Evolutionary conservation across 768 basidiomycete species (phyloP).

Genomic region (Phanerochaete carnosa): DNA sequence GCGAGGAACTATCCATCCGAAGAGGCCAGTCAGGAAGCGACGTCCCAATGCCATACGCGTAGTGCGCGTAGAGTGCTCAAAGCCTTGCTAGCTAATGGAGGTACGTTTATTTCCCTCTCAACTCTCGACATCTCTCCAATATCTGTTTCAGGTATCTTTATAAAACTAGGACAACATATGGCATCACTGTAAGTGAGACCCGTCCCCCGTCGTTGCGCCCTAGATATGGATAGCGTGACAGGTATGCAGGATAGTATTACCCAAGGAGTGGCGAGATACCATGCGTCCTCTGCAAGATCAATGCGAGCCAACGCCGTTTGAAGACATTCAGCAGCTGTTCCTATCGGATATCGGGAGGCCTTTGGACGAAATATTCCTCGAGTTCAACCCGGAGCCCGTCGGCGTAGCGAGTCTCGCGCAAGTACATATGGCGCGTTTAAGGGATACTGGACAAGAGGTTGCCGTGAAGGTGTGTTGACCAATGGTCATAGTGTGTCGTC

Average conservation of each 20-base stretch:
- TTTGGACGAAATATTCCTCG: constrained; percentile 73
- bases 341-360: constrained; percentile 71
- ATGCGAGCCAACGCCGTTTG: constrained; percentile 85
- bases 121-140: background rate
- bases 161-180: constrained; percentile 88
- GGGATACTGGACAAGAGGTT: constrained; percentile 66
- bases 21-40: constrained; percentile 48
- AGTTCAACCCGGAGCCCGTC: constrained; percentile 85
- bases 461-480: constrained; percentile 72
- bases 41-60: constrained; percentile 78
- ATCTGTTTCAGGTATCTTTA: constrained; percentile 60
- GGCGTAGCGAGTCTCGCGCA: constrained; percentile 97
- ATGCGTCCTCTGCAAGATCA: constrained; percentile 80
- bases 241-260: constrained; percentile 45
- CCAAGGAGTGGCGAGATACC: constrained; percentile 58
- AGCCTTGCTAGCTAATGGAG: constrained; percentile 88
- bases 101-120: constrained; percentile 33
- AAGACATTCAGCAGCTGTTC: constrained; percentile 75
- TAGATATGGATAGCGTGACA: constrained; percentile 23
- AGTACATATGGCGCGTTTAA: constrained; percentile 82
- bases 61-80: constrained; percentile 77
- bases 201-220: background rate
- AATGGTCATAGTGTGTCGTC: background rate
- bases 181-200: constrained; percentile 52
- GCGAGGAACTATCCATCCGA: constrained; percentile 47